phyloP scores from a whole-genome alignment of 768 basidiomycete genomes.

The Amanita rubescens region DNA sequence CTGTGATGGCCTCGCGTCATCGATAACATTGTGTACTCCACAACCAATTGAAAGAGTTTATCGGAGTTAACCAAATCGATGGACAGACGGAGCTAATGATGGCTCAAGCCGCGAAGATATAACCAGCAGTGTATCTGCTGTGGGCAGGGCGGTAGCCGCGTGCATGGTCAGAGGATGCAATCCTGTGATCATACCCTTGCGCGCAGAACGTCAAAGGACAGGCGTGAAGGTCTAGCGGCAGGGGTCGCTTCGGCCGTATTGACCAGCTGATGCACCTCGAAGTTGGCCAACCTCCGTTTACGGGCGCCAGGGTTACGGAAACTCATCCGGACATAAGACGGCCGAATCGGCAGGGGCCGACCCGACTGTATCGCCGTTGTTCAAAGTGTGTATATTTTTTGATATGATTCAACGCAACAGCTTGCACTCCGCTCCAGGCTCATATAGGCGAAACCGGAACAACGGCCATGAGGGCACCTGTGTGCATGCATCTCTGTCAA shows the following conservation, averaged over 20 bases:
- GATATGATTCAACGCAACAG: neutral
- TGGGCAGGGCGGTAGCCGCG: neutral
- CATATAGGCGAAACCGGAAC: conserved; percentile 1
- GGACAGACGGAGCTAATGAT: neutral
- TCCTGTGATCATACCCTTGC: neutral
- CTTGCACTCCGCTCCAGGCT: conserved; percentile 2
- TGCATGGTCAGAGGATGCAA: neutral
- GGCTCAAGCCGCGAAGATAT: neutral
- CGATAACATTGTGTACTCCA: neutral
- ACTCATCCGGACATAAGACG: conserved; percentile 5
- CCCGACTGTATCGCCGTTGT: conserved; percentile 2
- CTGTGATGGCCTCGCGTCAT: conserved; percentile 2
- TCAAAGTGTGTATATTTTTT: neutral
- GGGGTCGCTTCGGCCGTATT: neutral
- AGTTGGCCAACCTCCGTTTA: neutral
- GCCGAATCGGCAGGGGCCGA: conserved; percentile 1
- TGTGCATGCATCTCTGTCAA: neutral
- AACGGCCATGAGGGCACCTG: neutral
- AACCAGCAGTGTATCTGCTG: neutral
- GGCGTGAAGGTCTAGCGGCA: neutral
- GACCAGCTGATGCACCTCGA: neutral
- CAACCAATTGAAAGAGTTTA: conserved; percentile 2
- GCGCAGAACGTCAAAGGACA: neutral
- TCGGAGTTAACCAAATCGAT: neutral
- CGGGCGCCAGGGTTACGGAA: neutral